These are phyloP conservation scores for Colletotrichum coccodes DNA, from an alignment of 2,329 filamentous ascomycete species.

Conservation along the genomic window DNA sequence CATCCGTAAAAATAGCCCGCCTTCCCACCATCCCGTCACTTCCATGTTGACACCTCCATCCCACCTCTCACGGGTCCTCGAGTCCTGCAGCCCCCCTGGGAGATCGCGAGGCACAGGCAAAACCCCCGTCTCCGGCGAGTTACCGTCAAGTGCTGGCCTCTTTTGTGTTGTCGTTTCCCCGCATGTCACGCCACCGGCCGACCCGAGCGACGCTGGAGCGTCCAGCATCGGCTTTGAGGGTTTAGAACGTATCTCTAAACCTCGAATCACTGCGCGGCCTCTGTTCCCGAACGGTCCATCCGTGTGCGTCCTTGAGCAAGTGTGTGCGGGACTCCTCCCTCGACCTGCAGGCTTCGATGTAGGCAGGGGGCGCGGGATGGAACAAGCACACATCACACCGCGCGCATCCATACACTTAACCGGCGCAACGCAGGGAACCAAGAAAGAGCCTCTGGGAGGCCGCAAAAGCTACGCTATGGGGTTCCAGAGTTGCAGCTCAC, in stretches of 20 bases:
- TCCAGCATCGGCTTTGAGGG: not conserved
- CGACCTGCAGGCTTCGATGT: not conserved
- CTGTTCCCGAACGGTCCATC: not conserved
- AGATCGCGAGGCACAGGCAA: not conserved
- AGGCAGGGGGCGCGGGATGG: constrained; percentile 5
- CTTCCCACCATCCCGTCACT: not conserved
- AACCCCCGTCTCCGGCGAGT: not conserved
- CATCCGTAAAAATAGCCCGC: not conserved
- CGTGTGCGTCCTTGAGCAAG: not conserved
- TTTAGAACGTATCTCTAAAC: too few species aligned
- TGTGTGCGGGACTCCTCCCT: not conserved
- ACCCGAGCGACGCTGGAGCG: not conserved
- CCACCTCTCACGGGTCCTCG: not conserved
- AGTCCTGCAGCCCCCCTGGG: not conserved
- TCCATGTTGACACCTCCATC: not conserved
- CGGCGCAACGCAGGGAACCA: too few species aligned
- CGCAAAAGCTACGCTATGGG: not conserved
- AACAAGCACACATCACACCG: not conserved
- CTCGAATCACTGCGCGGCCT: not conserved
- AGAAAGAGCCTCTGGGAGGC: not conserved
- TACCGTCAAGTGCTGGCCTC: not conserved
- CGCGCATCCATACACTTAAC: not conserved
- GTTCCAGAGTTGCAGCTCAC: not conserved
- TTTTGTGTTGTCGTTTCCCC: not conserved
- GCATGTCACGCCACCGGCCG: not conserved